Conservation (phyloP, 208 protist genomes). For the Trypanosoma avium region DNA sequence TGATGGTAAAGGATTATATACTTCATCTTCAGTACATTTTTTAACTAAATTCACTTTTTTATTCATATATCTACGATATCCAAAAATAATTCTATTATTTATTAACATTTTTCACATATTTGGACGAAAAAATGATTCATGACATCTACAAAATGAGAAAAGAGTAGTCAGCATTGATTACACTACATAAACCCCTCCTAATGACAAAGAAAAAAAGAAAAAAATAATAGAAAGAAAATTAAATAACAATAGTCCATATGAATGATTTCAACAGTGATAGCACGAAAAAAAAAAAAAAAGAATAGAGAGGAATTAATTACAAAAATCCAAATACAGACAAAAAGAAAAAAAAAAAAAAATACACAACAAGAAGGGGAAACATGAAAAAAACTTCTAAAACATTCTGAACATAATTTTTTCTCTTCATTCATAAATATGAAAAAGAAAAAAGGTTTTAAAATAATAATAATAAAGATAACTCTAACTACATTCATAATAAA, state of each 20-base stretch:
- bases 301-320: slow-evolving; percentile 5
- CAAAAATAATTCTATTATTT: neutral
- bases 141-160: slow-evolving; percentile 5
- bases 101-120: neutral
- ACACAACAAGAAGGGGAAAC: neutral
- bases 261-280: too few relatives aligned
- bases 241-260: slow-evolving; percentile 21
- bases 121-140: neutral
- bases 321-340: neutral
- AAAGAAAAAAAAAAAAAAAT: neutral
- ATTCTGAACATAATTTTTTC: too few relatives aligned
- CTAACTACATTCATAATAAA: slow-evolving; percentile 2
- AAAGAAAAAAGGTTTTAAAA: neutral
- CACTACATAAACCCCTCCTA: neutral
- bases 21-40: neutral
- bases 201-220: slow-evolving; percentile 1
- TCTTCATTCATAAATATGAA: too few relatives aligned
- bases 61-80: slow-evolving; percentile 5
- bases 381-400: too few relatives aligned
- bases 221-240: slow-evolving; percentile 16
- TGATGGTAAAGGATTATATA: neutral
- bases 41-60: neutral
- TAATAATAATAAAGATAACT: neutral
- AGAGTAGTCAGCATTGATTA: neutral
- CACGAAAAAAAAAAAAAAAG: slow-evolving; percentile 10